Evolutionary conservation across 2,329 filamentous ascomycete genomes (phyloP), one percentile per base, ranked within the genome.

Genomic region (Pestalotiopsis sp.): DNA sequence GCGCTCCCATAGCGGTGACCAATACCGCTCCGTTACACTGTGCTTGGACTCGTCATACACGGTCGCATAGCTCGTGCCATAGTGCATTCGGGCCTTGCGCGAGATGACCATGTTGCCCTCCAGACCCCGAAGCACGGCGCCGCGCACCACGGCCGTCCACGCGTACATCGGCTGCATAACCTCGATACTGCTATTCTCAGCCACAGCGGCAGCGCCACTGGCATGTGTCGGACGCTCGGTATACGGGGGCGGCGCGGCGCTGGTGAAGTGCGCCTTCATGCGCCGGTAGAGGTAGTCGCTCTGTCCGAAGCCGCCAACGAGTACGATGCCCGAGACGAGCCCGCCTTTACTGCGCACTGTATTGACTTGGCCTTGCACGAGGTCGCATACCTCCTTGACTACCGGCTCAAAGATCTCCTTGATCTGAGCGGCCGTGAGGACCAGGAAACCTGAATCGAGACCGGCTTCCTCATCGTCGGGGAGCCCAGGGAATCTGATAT

Each of bases 111-210:
- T 92, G 76, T 90, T 93, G 20, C 92, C 92, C 78, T 95, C 92
- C 17, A 95, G 79, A 0, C 92, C 92, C 63, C 92, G 84, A 66
- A 95, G 80, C 9, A 94, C 92, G 0, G 93, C 93, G 6, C 93
- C 93, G 69, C 93, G 85, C 4, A 95, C 92, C 2, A 94, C 92
- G 0, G 92, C 92, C 7, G 92, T 94, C 92, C 92, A 94, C 1
- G 92, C 92, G 77, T 95, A 93, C 66, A 94, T 86, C 0, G 92
- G 92, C 79, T 95, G 92, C 87, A 95, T 93, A 36, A 95, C 91
- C 79, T 94, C 91, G 52, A 95, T 90, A 1, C 87, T 89, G 4
- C 85, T 85, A 41, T 84, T 82, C 63, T 86, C 84, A 38, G 83
- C 80, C 27, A 85, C 75, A 2, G 85, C 79, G 6, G 59, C 31